Conservation (phyloP, 2,329 filamentous ascomycete species). For the Trichophyton mentagrophytes region DNA sequence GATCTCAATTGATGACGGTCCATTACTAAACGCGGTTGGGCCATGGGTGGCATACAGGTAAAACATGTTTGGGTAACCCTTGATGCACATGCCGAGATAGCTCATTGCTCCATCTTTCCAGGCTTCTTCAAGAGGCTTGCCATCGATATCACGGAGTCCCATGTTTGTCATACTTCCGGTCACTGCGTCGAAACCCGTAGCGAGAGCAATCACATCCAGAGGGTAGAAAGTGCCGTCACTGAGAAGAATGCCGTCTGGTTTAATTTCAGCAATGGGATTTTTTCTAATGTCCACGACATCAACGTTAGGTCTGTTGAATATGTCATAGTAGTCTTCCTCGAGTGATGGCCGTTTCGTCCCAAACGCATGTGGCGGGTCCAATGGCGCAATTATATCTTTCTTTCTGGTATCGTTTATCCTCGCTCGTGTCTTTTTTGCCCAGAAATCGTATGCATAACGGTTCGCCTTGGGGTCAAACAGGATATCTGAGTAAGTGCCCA, state of each 20-base stretch:
- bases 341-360: conserved; percentile 41
- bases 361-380: conserved; percentile 42
- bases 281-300: conserved; percentile 35
- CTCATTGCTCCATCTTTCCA: conserved; percentile 27
- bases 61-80: conserved; percentile 39
- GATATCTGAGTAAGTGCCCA: conserved; percentile 41
- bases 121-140: conserved; percentile 22
- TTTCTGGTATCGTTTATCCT: conserved; percentile 40
- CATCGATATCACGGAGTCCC: conserved; percentile 21
- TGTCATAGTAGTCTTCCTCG: conserved; percentile 41
- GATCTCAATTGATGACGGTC: conserved; percentile 40
- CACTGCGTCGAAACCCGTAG: conserved; percentile 31
- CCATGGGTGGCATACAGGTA: conserved; percentile 44
- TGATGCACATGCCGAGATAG: conserved; percentile 21
- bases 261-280: conserved; percentile 31
- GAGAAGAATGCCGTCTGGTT: conserved; percentile 29
- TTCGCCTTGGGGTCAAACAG: conserved; percentile 38
- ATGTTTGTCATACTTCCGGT: conserved; percentile 28
- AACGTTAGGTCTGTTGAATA: conserved; percentile 37
- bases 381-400: conserved; percentile 42
- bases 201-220: conserved; percentile 29
- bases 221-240: conserved; percentile 26
- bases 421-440: conserved; percentile 40
- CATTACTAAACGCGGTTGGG: conserved; percentile 45
- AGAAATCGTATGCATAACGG: conserved; percentile 42